Evolutionary conservation across 2,329 filamentous ascomycete genomes (phyloP).

Genomic region (Penicillium sumatraense): DNA sequence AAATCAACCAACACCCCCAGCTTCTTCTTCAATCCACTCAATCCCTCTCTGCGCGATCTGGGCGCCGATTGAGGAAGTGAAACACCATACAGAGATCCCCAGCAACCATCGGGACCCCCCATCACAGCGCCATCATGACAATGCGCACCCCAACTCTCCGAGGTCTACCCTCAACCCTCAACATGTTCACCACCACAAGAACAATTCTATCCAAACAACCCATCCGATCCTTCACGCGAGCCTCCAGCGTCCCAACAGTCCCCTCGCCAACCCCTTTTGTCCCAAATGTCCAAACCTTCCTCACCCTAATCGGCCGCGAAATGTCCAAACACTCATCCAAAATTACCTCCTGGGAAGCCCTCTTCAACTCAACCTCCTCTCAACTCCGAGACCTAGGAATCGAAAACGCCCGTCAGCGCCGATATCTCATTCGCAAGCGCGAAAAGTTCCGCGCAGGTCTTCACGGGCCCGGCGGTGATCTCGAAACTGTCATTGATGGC

Average conservation of each 20-base stretch:
- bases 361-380: constrained; percentile 78
- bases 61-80: no score
- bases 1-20: neutral
- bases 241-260: constrained; percentile 51
- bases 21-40: neutral
- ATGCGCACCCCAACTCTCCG: constrained; percentile 34
- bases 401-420: constrained; percentile 79
- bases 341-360: constrained; percentile 85
- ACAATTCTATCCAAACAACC: constrained; percentile 38
- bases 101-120: neutral
- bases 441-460: constrained; percentile 79
- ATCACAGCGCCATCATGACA: constrained; percentile 29
- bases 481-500: constrained; percentile 71
- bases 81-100: no score
- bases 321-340: constrained; percentile 82
- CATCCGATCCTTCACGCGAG: constrained; percentile 48
- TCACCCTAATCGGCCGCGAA: constrained; percentile 86
- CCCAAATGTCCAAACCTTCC: constrained; percentile 82
- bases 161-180: constrained; percentile 29
- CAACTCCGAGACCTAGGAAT: constrained; percentile 84
- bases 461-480: constrained; percentile 81
- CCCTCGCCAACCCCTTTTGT: constrained; percentile 82
- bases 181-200: constrained; percentile 25
- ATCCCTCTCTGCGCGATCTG: constrained; percentile 15
- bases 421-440: constrained; percentile 86